A percentile compares a stretch with the other conserved stretches of the same genome.
Evolutionary conservation across 768 basidiomycete species (phyloP).

Genomic region (Lentinula raphanica): DNA sequence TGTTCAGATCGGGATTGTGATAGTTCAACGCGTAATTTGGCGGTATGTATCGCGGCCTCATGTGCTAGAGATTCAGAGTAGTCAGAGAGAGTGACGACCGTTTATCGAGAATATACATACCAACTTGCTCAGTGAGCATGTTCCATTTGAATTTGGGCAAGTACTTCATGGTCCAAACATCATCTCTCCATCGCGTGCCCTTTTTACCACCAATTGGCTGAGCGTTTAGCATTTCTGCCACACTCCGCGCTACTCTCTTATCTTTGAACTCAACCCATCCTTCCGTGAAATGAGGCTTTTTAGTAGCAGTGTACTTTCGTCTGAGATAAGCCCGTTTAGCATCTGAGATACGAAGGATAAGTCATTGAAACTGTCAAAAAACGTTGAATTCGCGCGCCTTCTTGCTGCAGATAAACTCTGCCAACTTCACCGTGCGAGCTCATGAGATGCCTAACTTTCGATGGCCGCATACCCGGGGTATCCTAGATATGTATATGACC

Average conservation of each 20-base stretch:
- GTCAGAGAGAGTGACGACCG: not conserved
- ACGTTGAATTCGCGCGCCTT: conserved; percentile 63
- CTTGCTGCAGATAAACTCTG: conserved; percentile 88
- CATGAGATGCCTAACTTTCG: conserved; percentile 93
- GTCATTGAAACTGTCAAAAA: no score
- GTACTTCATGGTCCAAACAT: conserved; percentile 99
- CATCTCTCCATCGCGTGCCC: conserved; percentile 86
- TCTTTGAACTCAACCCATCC: conserved; percentile 99
- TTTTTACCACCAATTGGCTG: conserved; percentile 94
- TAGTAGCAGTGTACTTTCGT: conserved; percentile 74
- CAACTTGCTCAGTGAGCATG: conserved; percentile 97
- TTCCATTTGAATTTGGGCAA: conserved; percentile 97
- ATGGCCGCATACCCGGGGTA: conserved; percentile 98
- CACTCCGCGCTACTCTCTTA: conserved; percentile 83
- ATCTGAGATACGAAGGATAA: no score
- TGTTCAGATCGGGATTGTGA: conserved; percentile 86
- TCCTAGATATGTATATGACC: conserved; percentile 89
- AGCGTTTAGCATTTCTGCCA: conserved; percentile 95
- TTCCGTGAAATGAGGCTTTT: conserved; percentile 86
- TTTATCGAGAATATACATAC: conserved; percentile 45
- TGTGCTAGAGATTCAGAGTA: conserved; percentile 74
- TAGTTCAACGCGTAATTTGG: conserved; percentile 88
- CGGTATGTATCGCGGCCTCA: conserved; percentile 83
- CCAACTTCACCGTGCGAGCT: conserved; percentile 85
- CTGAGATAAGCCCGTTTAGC: conserved; percentile 83